A percentile compares a stretch with the other conserved stretches of the same genome.
These are phyloP conservation scores for Rhizopogon vinicolor DNA, from an alignment of 768 basidiomycete species.

Conservation along the genomic window DNA sequence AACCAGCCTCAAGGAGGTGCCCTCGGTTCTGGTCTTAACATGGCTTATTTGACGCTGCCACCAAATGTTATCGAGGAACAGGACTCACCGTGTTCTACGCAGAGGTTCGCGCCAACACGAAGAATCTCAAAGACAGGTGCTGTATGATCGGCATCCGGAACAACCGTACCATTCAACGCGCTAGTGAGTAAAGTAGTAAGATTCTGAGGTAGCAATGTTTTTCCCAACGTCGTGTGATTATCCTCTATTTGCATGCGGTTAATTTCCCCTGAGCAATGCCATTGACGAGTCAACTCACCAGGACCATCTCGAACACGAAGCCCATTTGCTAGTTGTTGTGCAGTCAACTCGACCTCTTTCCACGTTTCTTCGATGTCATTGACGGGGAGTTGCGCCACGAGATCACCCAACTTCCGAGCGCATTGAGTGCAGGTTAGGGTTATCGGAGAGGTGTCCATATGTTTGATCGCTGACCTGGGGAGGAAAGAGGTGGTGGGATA, in stretches of 20 bases:
- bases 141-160: conserved; percentile 42
- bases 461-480: background rate
- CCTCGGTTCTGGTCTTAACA: conserved; percentile 69
- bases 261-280: conserved; percentile 3
- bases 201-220: conserved; percentile 58
- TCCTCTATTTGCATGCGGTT: conserved; percentile 45
- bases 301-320: conserved; percentile 52
- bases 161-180: conserved; percentile 45
- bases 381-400: conserved; percentile 28
- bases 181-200: conserved; percentile 56
- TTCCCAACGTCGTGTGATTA: conserved; percentile 65
- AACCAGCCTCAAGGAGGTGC: conserved; percentile 61
- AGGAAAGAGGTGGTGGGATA: background rate
- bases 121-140: conserved; percentile 62
- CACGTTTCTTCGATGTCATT: conserved; percentile 35
- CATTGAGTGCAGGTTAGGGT: conserved; percentile 20
- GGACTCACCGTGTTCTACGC: conserved; percentile 72
- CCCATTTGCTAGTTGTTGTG: conserved; percentile 56
- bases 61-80: background rate
- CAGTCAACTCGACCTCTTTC: conserved; percentile 46
- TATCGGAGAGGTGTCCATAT: conserved; percentile 15
- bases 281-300: conserved; percentile 31
- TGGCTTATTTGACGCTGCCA: conserved; percentile 3
- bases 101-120: conserved; percentile 77
- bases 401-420: conserved; percentile 27